phyloP scores from a whole-genome alignment of 306 rosid genomes.

The Begonia loranthoides region DNA sequence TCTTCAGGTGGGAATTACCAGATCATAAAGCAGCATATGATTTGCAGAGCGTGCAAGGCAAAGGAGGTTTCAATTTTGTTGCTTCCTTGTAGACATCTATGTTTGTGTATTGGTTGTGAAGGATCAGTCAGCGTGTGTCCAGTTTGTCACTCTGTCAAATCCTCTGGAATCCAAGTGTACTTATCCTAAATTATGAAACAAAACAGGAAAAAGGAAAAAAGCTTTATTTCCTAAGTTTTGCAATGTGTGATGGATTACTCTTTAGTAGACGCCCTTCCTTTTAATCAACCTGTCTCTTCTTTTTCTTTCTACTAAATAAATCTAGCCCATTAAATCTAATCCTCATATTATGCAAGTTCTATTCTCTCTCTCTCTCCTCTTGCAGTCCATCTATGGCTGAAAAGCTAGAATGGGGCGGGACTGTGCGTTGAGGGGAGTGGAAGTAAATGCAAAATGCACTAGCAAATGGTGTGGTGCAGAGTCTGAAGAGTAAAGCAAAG shows the following conservation, averaged over 20 bases:
- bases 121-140: conserved; percentile 59
- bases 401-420: no score
- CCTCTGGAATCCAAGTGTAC: conserved; percentile 55
- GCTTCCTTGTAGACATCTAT: conserved; percentile 88
- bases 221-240: no score
- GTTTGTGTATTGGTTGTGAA: conserved; percentile 83
- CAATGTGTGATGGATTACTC: no score
- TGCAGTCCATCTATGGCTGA: no score
- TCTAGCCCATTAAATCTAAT: no score
- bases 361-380: no score
- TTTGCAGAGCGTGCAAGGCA: conserved; percentile 53
- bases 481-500: conserved; percentile 95
- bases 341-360: no score
- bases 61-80: conserved; percentile 71
- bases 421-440: not conserved
- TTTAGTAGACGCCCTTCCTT: no score
- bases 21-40: conserved; percentile 28
- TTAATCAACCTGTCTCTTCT: no score
- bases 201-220: no score
- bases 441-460: conserved; percentile 16
- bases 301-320: no score
- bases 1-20: not conserved
- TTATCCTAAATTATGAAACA: conserved; percentile 36
- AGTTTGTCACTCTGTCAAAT: conserved; percentile 59
- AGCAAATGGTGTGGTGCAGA: conserved; percentile 23